A percentile compares a stretch with the other conserved stretches of the same genome.
These are phyloP conservation scores for Aspergillus bertholletiae DNA, from an alignment of 495 filamentous ascomycete species.

Conservation along the genomic window DNA sequence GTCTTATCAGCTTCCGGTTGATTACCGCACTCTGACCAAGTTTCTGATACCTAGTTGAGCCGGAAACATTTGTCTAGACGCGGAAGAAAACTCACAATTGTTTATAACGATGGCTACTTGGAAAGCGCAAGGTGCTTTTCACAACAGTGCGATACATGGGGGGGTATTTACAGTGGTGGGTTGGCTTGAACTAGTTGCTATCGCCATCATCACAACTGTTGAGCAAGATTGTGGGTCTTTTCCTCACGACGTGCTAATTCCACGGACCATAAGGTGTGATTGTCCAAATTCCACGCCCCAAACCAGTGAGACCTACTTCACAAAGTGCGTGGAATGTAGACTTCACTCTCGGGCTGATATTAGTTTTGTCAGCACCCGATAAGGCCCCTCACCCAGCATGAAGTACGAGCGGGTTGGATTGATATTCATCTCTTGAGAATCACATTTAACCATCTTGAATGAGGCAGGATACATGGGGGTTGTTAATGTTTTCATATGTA, in stretches of 20 bases:
- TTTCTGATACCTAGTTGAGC: not conserved
- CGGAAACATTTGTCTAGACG: not conserved
- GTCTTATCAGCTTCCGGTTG: not conserved
- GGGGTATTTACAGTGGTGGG: not conserved
- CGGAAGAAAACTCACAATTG: not conserved
- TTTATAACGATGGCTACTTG: not conserved
- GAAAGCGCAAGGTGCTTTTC: not conserved
- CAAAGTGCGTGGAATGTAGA: not conserved
- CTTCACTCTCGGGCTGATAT: conserved; percentile 8
- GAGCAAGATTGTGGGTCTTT: not conserved
- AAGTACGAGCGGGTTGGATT: too few relatives aligned
- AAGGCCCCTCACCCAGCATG: too few relatives aligned
- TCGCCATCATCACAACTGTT: conserved; percentile 1
- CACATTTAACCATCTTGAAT: too few relatives aligned
- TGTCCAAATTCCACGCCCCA: not conserved
- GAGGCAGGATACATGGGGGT: too few relatives aligned
- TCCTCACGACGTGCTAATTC: not conserved
- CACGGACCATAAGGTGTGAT: not conserved
- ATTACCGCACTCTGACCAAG: not conserved
- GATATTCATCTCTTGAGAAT: too few relatives aligned
- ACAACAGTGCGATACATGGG: not conserved
- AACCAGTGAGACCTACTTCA: not conserved
- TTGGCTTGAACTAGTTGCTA: not conserved
- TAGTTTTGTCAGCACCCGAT: not conserved
- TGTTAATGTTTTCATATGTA: too few relatives aligned